A percentile compares a stretch with the other conserved stretches of the same genome.
Evolutionary conservation across 352 stramenopile genomes (phyloP).

Genomic region (Phytophthora nicotianae): DNA sequence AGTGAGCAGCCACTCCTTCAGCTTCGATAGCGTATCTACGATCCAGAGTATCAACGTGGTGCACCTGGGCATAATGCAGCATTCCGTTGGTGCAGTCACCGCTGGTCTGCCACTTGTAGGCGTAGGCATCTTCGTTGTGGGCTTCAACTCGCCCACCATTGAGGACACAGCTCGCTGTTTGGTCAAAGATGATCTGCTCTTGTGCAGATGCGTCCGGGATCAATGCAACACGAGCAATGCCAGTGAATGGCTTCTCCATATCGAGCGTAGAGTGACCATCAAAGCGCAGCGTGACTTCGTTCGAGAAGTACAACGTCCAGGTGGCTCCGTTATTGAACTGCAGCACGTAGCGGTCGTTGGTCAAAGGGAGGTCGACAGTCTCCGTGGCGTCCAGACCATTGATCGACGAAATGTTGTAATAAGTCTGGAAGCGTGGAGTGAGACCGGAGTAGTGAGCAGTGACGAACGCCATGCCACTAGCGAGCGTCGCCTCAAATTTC

Average conservation of each 20-base stretch:
- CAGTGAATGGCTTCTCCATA: slow-evolving; percentile 38
- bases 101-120: slow-evolving; percentile 63
- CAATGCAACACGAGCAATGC: slow-evolving; percentile 39
- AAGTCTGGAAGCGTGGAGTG: slow-evolving; percentile 47
- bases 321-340: slow-evolving; percentile 51
- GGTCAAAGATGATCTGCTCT: slow-evolving; percentile 46
- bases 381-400: slow-evolving; percentile 47
- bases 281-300: slow-evolving; percentile 39
- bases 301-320: slow-evolving; percentile 66
- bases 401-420: slow-evolving; percentile 54
- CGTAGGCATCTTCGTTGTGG: slow-evolving; percentile 50
- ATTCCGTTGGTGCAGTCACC: slow-evolving; percentile 58
- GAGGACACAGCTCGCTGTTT: slow-evolving; percentile 45
- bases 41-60: slow-evolving; percentile 69
- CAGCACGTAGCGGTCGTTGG: slow-evolving; percentile 53
- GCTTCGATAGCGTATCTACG: slow-evolving; percentile 41
- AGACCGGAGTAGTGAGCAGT: slow-evolving; percentile 54
- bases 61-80: slow-evolving; percentile 65
- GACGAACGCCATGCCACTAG: slow-evolving; percentile 73
- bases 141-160: slow-evolving; percentile 52
- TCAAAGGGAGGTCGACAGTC: slow-evolving; percentile 34
- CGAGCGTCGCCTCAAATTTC: slow-evolving; percentile 54
- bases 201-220: slow-evolving; percentile 42
- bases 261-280: slow-evolving; percentile 43
- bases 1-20: slow-evolving; percentile 39